These are phyloP conservation scores for Linderina pennispora DNA, from an alignment of 192 early-diverging fungal species.

Conservation along the genomic window DNA sequence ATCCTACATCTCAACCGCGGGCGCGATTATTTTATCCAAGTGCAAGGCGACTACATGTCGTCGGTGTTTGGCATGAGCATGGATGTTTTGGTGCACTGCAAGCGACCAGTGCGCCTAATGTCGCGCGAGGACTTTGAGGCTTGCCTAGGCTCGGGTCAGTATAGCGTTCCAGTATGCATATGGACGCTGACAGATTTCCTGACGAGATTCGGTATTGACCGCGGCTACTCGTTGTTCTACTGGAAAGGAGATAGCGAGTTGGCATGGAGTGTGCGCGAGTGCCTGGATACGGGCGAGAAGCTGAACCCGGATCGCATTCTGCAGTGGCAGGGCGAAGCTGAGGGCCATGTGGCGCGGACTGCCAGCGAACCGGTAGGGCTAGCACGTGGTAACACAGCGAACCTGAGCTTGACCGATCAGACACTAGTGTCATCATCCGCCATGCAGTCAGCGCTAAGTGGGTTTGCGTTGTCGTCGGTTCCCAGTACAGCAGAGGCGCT, in stretches of 20 bases:
- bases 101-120: constrained; percentile 53
- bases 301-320: constrained; percentile 12
- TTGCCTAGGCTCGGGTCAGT: constrained; percentile 25
- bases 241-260: constrained; percentile 55
- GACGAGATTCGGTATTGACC: constrained; percentile 24
- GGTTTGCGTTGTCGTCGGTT: constrained; percentile 2
- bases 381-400: not conserved
- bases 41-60: constrained; percentile 61
- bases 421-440: constrained; percentile 34
- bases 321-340: constrained; percentile 20
- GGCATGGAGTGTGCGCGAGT: constrained; percentile 65
- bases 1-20: constrained; percentile 76
- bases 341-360: constrained; percentile 15
- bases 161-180: constrained; percentile 42
- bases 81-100: constrained; percentile 56
- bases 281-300: constrained; percentile 63
- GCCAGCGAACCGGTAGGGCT: constrained; percentile 5
- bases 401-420: constrained; percentile 26
- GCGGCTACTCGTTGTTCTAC: constrained; percentile 28
- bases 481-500: constrained; percentile 26
- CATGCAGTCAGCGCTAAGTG: constrained; percentile 11
- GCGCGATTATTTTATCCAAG: constrained; percentile 78
- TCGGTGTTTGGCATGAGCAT: constrained; percentile 73
- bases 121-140: constrained; percentile 40
- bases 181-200: constrained; percentile 45